Percentiles rank a stretch among this genome's conserved stretches.
Evolutionary conservation across 106 monocot genomes (phyloP).

Genomic region (Platanthera zijinensis): DNA sequence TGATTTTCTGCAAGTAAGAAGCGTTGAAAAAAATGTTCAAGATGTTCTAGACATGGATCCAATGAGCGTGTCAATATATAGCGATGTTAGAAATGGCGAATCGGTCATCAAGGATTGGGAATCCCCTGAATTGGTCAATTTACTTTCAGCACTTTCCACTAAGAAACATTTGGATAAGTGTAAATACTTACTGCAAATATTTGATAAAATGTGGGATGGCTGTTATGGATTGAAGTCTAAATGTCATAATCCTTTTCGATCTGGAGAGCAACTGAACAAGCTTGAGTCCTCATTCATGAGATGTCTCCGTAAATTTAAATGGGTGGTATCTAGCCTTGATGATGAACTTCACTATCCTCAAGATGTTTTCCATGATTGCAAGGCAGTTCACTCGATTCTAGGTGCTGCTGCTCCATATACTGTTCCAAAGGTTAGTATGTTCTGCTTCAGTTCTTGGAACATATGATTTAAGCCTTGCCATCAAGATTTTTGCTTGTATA

Average conservation of each 20-base stretch:
- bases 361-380: constrained; percentile 50
- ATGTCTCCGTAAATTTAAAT: constrained; percentile 26
- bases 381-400: constrained; percentile 32
- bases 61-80: not conserved
- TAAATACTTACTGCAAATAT: constrained; percentile 45
- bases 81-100: constrained; percentile 1
- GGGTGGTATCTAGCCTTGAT: constrained; percentile 38
- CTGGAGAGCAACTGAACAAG: not conserved
- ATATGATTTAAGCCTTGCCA: too few species aligned
- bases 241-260: not conserved
- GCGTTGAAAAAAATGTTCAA: constrained; percentile 28
- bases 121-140: constrained; percentile 38
- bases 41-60: constrained; percentile 11
- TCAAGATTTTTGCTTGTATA: too few species aligned
- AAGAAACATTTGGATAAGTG: constrained; percentile 25
- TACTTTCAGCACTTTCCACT: constrained; percentile 32
- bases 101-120: constrained; percentile 38
- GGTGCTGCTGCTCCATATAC: constrained; percentile 49
- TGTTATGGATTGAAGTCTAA: constrained; percentile 21
- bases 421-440: constrained; percentile 32
- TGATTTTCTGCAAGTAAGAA: constrained; percentile 52
- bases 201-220: constrained; percentile 66
- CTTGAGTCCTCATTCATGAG: constrained; percentile 47
- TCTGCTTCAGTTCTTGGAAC: not conserved
- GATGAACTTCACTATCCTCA: constrained; percentile 33